Base-by-base conservation (phyloP, 257 asterid genomes). In the Lavandula angustifolia region DNA sequence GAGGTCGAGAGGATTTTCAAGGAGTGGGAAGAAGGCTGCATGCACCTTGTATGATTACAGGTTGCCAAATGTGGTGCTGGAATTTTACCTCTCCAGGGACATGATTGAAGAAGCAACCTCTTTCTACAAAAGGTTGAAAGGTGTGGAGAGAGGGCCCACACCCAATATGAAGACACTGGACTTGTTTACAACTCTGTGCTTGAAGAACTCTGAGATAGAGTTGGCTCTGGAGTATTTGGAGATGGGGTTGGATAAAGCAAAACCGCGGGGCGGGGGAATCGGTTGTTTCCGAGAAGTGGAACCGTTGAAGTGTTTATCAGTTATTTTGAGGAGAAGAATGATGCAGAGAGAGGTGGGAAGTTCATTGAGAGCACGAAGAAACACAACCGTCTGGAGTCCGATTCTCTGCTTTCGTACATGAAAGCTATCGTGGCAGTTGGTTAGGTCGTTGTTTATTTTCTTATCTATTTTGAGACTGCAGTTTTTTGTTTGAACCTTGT, bases 201-300 rank as follows among this genome's bases (percentile, higher is more conserved):
- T 85, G 9, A 81, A 75, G 69, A 85, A 66, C 10, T 11, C 50
- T 34, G 73, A 82, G 60, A 75, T 85, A 8, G 96, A 84, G 74
- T 60, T 60, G 63, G 95, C 90, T 67, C 59, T 91, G 68, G 69
- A 84, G 64, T 79, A 91, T 78, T 66, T 91, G 80, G 87, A 85
- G 55, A 73, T 40, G 72, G 95, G 86, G 14, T 75, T 79, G 17
- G 56, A 66, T 17, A 80, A 69, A 69, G 72, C 72, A 37, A 68
- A 46, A 50, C 50, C 57, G 1, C 57, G 66, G 70, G 63, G 1
- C 57, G 66, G 70, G 63, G 67, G 10, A 72, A 32, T 7, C 61
- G 60, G 10, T 81, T 82, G 84, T 81, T 85, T 70, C 95, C 92
- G 3, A 65, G 62, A 7, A 79, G 73, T 56, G 89, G 85, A 66